phyloP scores from a whole-genome alignment of 2,329 filamentous ascomycete genomes.

The Colletotrichum karsti region DNA sequence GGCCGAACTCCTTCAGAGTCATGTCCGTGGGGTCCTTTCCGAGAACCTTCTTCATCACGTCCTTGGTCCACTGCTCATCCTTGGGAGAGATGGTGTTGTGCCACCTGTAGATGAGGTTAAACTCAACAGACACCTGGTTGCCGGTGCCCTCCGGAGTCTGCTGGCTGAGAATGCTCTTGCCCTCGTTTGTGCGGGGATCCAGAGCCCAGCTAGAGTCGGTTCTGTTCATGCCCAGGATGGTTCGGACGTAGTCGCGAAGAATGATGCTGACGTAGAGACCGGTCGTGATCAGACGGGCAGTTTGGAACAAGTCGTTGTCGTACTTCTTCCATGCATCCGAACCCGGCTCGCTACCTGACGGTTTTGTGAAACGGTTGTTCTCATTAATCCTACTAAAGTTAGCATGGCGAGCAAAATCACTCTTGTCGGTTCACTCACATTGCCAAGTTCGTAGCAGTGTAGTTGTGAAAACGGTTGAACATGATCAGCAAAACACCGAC shows the following conservation, averaged over 20 bases:
- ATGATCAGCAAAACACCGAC: constrained; percentile 61
- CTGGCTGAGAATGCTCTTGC: constrained; percentile 39
- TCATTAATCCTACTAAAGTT: constrained; percentile 47
- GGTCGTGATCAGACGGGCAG: constrained; percentile 54
- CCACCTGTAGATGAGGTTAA: constrained; percentile 45
- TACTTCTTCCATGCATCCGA: constrained; percentile 41
- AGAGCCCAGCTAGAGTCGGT: constrained; percentile 40
- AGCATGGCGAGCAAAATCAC: constrained; percentile 24
- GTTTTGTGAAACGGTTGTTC: constrained; percentile 42
- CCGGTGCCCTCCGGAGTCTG: constrained; percentile 38
- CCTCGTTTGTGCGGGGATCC: constrained; percentile 55
- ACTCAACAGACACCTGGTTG: constrained; percentile 44
- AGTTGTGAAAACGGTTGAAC: constrained; percentile 52
- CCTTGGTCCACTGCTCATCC: constrained; percentile 41
- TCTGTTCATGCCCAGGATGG: constrained; percentile 58
- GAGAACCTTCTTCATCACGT: constrained; percentile 33
- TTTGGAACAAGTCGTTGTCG: constrained; percentile 50
- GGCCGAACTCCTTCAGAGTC: background rate
- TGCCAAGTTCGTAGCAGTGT: constrained; percentile 31
- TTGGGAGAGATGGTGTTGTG: constrained; percentile 39
- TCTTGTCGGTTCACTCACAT: background rate
- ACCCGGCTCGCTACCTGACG: constrained; percentile 23
- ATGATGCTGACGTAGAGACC: constrained; percentile 64
- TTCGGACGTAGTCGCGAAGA: constrained; percentile 48
- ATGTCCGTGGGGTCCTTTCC: background rate